Evolutionary conservation across 768 basidiomycete genomes (phyloP).

Genomic region (Termitomyces sp.): DNA sequence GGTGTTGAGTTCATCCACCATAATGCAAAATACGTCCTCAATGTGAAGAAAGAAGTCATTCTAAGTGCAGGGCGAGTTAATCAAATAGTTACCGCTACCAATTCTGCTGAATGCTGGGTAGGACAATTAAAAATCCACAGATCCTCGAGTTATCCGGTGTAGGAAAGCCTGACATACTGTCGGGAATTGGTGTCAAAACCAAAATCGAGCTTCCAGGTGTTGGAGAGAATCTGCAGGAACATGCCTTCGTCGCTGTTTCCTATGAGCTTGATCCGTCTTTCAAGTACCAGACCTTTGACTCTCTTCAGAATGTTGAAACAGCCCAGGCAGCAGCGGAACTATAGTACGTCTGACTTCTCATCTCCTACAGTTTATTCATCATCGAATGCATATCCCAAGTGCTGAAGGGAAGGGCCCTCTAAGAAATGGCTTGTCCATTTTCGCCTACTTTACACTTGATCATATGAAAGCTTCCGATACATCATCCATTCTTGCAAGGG

Average conservation of each 20-base stretch:
- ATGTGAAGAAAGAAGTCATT: constrained; percentile 45
- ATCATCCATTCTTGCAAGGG: constrained; percentile 6
- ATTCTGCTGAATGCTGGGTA: no score
- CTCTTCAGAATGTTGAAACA: not conserved
- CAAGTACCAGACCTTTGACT: constrained; percentile 2
- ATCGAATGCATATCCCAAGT: constrained; percentile 4
- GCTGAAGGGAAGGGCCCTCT: constrained; percentile 19
- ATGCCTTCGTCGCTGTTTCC: not conserved
- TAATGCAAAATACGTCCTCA: constrained; percentile 23
- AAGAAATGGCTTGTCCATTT: constrained; percentile 19
- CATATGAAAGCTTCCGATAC: constrained; percentile 14
- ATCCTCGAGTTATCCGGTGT: constrained; percentile 15
- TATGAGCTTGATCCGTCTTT: constrained; percentile 4
- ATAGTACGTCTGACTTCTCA: constrained; percentile 1
- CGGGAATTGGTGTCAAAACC: constrained; percentile 5
- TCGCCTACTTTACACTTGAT: constrained; percentile 23
- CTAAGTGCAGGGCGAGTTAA: constrained; percentile 31
- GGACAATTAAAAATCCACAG: constrained; percentile 1
- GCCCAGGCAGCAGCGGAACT: not conserved
- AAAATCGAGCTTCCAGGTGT: constrained; percentile 12
- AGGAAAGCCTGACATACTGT: constrained; percentile 3
- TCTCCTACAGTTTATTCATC: not conserved
- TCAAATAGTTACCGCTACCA: not conserved
- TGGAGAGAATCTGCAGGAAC: constrained; percentile 15
- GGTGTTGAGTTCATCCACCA: constrained; percentile 39